Evolutionary conservation across 2,329 filamentous ascomycete species (phyloP), one percentile per base, ranked within the genome.

Genomic region (Trichoderma sp.): DNA sequence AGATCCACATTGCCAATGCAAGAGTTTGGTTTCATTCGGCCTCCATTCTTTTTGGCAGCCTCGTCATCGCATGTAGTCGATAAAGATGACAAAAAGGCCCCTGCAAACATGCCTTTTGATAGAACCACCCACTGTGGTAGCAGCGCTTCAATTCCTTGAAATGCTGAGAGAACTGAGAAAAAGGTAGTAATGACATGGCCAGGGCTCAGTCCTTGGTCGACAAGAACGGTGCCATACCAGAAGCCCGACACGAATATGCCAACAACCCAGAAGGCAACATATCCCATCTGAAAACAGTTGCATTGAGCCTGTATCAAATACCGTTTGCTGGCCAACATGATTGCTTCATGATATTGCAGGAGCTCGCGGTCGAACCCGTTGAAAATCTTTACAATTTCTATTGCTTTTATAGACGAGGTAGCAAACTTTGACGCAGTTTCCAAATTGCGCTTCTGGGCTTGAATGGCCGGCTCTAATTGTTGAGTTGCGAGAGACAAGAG

Each of bases 161-260:
- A 89, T 0, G 92, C 91, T 62, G 89, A 88, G 43, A 97, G 81
- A 2, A 91, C 91, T 5, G 92, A 88, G 82, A 96, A 97, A 73
- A 98, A 97, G 0, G 93, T 92, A 0, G 92, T 96, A 56, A 97
- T 79, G 3, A 97, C 87, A 68, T 90, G 83, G 0, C 90, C 92
- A 0, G 92, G 82, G 13, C 82, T 84, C 14, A 88, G 81, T 0
- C 88, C 88, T 1, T 85, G 79, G 11, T 84, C 82, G 11, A 96
- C 89, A 1, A 97, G 84, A 1, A 87, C 82, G 33, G 91, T 87
- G 0, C 94, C 94, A 74, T 94, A 97, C 88, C 92, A 97, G 75
- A 98, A 97, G 0, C 94, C 94, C 69, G 94, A 87, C 0, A 96
- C 90, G 73, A 98, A 97, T 77, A 97, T 89, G 1, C 84, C 85